Base-by-base conservation (phyloP, 345 rosid genomes). In the Heritiera littoralis region DNA sequence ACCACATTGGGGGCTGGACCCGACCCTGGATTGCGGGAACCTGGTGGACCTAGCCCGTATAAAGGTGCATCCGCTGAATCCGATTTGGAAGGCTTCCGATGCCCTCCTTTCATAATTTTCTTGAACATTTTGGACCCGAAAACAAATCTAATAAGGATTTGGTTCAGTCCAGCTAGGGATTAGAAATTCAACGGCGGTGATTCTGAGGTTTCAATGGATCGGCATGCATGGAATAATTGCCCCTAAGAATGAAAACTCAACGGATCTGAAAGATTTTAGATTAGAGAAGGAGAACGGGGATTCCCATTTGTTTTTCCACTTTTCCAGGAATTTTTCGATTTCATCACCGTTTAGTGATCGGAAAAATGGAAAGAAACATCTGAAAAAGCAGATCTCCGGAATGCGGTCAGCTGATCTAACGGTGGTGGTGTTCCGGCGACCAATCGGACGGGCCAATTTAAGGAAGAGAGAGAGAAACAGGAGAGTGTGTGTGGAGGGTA, bases 81-180 rank as follows among this genome's bases (percentile, higher is more conserved):
- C 30, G 86, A 78, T 82, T 89, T 92, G 30, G 98, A 87, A 88
- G 88, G 86, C 91, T 91, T 94, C 80, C 83, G 82, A 40, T 85
- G 85, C 86, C 90, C 97, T 40, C 93, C 92, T 80, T 92, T 94
- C 51, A 94, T 90, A 77, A 92, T 91, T 79, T 91, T 94, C 94
- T 89, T 92, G 56, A 94, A 91, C 98, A 94, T 94, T 68, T 79
- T 79, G 28, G 41, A 61, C 43, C 52, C 28, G 2, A 77, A 55
- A 78, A 80, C 79, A 65, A 70, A 72, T 3, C 78, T 35, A 70
- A 52, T 23, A 20, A 46, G 5, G 61, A 59, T 28, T 54, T 5
- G 56, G 74, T 41, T 28, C 18, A 61, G 30, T 77, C 66, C 6
- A 38, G 56, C 78, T 60, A 58, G n/a, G 45, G 68, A 78, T 82